phyloP scores from a whole-genome alignment of 352 stramenopile species.

The Phytophthora aleatoria region DNA sequence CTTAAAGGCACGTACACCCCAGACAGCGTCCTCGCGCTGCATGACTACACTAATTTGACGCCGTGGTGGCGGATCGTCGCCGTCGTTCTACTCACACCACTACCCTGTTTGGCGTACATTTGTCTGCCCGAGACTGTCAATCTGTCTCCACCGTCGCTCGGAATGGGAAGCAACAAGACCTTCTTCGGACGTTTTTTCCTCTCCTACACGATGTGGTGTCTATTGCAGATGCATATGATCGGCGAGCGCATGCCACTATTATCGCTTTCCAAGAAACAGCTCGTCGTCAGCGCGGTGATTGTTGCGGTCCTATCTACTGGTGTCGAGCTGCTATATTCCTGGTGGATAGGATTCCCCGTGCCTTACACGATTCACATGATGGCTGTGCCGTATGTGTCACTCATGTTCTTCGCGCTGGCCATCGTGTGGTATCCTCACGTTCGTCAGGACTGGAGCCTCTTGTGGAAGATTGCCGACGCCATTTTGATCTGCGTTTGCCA shows the following conservation, averaged over 20 bases:
- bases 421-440: slow-evolving; percentile 22
- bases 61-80: slow-evolving; percentile 9
- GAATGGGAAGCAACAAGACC: slow-evolving; percentile 18
- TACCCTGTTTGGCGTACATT: slow-evolving; percentile 14
- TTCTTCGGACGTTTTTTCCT: slow-evolving; percentile 31
- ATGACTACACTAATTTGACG: slow-evolving; percentile 9
- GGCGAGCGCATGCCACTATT: slow-evolving; percentile 16
- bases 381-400: slow-evolving; percentile 19
- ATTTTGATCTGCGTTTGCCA: slow-evolving; percentile 21
- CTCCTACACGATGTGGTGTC: slow-evolving; percentile 25
- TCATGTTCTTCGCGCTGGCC: slow-evolving; percentile 22
- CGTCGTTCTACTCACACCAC: slow-evolving; percentile 11
- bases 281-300: slow-evolving; percentile 10
- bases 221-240: slow-evolving; percentile 23
- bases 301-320: slow-evolving; percentile 4
- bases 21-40: slow-evolving; percentile 1
- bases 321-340: slow-evolving; percentile 16
- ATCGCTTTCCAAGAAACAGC: slow-evolving; percentile 14
- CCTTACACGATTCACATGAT: slow-evolving; percentile 28
- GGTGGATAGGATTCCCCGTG: slow-evolving; percentile 21
- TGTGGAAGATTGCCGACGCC: slow-evolving; percentile 13
- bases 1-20: slow-evolving; percentile 14
- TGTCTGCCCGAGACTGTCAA: slow-evolving; percentile 17
- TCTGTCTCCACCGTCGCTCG: slow-evolving; percentile 5
- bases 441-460: background rate